A percentile compares a stretch with the other conserved stretches of the same genome.
These are phyloP conservation scores for Huntiella savannae DNA, from an alignment of 2,329 filamentous ascomycete genomes.

Conservation along the genomic window DNA sequence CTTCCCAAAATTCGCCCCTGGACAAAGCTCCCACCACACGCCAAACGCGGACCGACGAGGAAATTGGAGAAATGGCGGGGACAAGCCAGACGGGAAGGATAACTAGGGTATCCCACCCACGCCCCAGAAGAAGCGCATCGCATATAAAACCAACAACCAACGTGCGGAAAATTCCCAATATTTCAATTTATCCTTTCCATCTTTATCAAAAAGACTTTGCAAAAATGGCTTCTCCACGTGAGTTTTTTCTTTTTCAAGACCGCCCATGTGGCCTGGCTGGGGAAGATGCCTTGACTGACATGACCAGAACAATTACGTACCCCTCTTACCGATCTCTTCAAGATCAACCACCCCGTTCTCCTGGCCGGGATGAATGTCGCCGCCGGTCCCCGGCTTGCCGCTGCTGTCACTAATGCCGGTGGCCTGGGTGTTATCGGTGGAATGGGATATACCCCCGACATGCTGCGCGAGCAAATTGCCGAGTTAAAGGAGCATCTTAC, in stretches of 20 bases:
- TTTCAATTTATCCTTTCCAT: no score
- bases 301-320: slow-evolving; percentile 51
- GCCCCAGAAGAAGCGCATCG: no score
- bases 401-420: slow-evolving; percentile 90
- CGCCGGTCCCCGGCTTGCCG: slow-evolving; percentile 85
- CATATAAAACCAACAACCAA: no score
- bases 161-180: no score
- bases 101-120: no score
- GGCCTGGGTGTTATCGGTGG: slow-evolving; percentile 93
- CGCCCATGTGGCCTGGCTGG: slow-evolving; percentile 50
- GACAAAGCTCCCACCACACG: no score
- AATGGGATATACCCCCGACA: slow-evolving; percentile 88
- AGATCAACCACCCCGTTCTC: slow-evolving; percentile 91
- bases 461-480: slow-evolving; percentile 85
- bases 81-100: no score
- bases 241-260: slow-evolving; percentile 80
- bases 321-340: slow-evolving; percentile 82
- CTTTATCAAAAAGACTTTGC: slow-evolving; percentile 6
- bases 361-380: slow-evolving; percentile 99
- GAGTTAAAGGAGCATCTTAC: slow-evolving; percentile 77
- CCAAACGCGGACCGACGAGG: no score
- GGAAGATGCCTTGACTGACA: slow-evolving; percentile 88
- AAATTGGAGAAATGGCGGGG: no score
- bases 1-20: no score
- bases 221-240: slow-evolving; percentile 66